Evolutionary conservation across 106 monocot species (phyloP).

Genomic region (Acanthochlamys bracteata): DNA sequence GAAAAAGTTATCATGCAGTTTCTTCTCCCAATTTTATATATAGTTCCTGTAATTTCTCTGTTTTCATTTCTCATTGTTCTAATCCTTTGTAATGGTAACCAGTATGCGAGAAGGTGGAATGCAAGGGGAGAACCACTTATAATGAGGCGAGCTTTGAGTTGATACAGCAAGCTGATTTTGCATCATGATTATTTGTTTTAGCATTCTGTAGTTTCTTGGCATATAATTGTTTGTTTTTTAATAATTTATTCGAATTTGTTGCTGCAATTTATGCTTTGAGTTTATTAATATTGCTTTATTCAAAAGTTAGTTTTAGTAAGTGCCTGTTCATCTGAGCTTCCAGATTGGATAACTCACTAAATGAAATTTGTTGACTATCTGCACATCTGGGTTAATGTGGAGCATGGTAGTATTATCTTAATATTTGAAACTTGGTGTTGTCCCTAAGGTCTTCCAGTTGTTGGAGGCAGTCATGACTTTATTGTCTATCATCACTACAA

Average conservation of each 20-base stretch:
- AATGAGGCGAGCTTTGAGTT: slow-evolving; percentile 40
- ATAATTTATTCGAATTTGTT: background rate
- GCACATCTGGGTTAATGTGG: background rate
- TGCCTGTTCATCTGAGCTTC: background rate
- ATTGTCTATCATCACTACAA: too few relatives aligned
- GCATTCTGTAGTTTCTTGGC: too few relatives aligned
- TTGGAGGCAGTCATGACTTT: too few relatives aligned
- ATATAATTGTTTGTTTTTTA: background rate
- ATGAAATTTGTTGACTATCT: background rate
- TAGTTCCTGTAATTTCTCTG: background rate
- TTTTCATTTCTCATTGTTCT: background rate
- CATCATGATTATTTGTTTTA: background rate
- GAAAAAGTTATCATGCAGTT: too few relatives aligned
- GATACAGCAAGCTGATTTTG: background rate
- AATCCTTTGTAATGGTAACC: slow-evolving; percentile 7
- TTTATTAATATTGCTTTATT: too few relatives aligned
- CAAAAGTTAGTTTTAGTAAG: too few relatives aligned
- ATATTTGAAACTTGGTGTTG: too few relatives aligned
- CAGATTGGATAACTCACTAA: background rate
- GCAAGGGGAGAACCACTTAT: slow-evolving; percentile 77
- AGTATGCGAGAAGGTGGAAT: slow-evolving; percentile 83
- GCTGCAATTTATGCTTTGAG: background rate
- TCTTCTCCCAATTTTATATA: too few relatives aligned
- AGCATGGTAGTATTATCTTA: too few relatives aligned
- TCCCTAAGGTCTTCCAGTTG: too few relatives aligned